Evolutionary conservation across 495 filamentous ascomycete species (phyloP).

Genomic region (Trichoderma virens): DNA sequence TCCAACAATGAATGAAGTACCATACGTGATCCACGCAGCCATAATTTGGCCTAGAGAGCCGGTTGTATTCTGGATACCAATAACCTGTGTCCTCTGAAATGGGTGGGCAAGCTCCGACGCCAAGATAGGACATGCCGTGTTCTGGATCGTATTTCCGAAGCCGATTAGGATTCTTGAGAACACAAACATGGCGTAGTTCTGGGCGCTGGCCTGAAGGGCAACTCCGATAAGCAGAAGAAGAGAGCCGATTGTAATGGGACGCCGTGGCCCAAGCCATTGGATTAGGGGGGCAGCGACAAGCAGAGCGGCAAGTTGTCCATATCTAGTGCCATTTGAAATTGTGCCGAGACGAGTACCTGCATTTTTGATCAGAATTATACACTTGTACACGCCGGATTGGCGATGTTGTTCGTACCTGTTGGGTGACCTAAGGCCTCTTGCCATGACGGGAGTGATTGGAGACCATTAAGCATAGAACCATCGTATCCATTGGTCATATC

Average conservation of each 20-base stretch:
- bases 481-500: constrained; percentile 18
- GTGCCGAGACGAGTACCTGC: constrained; percentile 20
- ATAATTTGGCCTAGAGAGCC: constrained; percentile 43
- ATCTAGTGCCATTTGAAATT: constrained; percentile 18
- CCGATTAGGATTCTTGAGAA: constrained; percentile 36
- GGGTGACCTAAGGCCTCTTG: constrained; percentile 19
- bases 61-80: constrained; percentile 47
- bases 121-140: constrained; percentile 41
- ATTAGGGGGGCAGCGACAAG: constrained; percentile 21
- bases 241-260: constrained; percentile 45
- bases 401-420: no score
- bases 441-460: constrained; percentile 23
- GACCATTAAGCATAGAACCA: constrained; percentile 26
- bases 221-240: constrained; percentile 46
- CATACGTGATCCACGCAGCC: constrained; percentile 44
- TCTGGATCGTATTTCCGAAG: constrained; percentile 38
- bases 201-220: constrained; percentile 37
- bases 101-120: constrained; percentile 48
- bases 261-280: constrained; percentile 33
- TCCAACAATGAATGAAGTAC: constrained; percentile 39
- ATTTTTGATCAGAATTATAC: no score
- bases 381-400: no score
- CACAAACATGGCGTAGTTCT: constrained; percentile 38
- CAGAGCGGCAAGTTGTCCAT: constrained; percentile 5
- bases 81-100: constrained; percentile 46